A percentile compares a stretch with the other conserved stretches of the same genome.
Conservation (phyloP, 2,329 filamentous ascomycete genomes). For the Boeremia lycopersici region DNA sequence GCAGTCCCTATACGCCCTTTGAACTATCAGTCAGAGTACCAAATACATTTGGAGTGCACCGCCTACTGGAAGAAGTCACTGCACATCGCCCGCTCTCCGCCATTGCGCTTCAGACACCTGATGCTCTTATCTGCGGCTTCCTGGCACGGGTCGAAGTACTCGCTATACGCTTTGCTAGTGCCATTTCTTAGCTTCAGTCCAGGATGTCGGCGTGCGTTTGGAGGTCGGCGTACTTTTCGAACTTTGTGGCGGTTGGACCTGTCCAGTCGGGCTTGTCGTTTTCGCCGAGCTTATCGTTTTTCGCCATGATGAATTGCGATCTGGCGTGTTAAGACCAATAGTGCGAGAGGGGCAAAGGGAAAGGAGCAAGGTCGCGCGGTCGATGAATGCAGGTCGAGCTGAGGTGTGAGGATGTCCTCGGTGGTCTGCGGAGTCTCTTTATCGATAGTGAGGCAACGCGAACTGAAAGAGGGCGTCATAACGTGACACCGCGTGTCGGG, state of each 20-base stretch:
- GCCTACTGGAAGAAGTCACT: slow-evolving; percentile 88
- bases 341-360: no score
- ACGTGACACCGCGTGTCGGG: slow-evolving; percentile 9
- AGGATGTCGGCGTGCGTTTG: neutral
- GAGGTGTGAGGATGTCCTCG: slow-evolving; percentile 6
- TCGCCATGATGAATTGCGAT: slow-evolving; percentile 3
- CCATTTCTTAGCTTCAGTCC: slow-evolving; percentile 15
- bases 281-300: slow-evolving; percentile 20
- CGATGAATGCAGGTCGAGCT: neutral
- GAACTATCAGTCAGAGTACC: neutral
- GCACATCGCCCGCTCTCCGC: slow-evolving; percentile 86
- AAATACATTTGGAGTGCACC: neutral
- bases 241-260: slow-evolving; percentile 44
- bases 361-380: neutral
- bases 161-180: slow-evolving; percentile 79
- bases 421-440: slow-evolving; percentile 19
- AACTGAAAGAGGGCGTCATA: slow-evolving; percentile 2
- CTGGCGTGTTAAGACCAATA: neutral
- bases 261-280: slow-evolving; percentile 26
- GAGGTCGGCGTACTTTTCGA: slow-evolving; percentile 45
- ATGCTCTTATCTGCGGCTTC: slow-evolving; percentile 86
- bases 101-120: slow-evolving; percentile 86
- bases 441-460: slow-evolving; percentile 46
- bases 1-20: slow-evolving; percentile 88
- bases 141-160: slow-evolving; percentile 95